Conservation (phyloP, 1,284 basidiomycete species). For the Cutaneotrichosporon cyanovorans region DNA sequence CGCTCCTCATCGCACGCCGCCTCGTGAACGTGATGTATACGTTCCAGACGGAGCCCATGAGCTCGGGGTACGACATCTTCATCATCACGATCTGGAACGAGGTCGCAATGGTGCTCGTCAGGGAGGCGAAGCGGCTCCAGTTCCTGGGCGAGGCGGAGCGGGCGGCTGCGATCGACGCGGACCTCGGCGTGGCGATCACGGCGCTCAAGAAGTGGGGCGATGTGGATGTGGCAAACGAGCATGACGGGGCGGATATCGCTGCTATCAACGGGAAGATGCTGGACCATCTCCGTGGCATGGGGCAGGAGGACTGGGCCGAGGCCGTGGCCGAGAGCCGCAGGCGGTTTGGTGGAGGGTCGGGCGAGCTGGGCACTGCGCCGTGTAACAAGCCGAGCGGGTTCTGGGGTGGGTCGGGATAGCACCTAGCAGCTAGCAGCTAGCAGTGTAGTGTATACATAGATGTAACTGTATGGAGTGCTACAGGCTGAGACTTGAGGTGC, state of each 20-base stretch:
- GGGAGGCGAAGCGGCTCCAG: slow-evolving; percentile 23
- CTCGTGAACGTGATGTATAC: slow-evolving; percentile 24
- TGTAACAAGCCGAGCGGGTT: not conserved
- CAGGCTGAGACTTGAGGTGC: too few species aligned
- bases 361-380: not conserved
- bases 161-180: slow-evolving; percentile 22
- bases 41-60: slow-evolving; percentile 19
- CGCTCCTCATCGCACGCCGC: slow-evolving; percentile 24
- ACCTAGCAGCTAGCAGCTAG: too few species aligned
- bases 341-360: slow-evolving; percentile 13
- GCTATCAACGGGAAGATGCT: slow-evolving; percentile 28
- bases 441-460: too few species aligned
- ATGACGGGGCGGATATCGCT: slow-evolving; percentile 24
- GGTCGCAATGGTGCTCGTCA: slow-evolving; percentile 25
- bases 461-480: too few species aligned
- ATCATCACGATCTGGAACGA: slow-evolving; percentile 29
- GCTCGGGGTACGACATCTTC: slow-evolving; percentile 22
- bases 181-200: slow-evolving; percentile 25
- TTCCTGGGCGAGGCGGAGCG: slow-evolving; percentile 7
- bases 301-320: slow-evolving; percentile 20
- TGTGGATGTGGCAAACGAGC: slow-evolving; percentile 15
- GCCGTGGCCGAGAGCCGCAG: slow-evolving; percentile 18
- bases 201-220: slow-evolving; percentile 24
- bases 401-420: not conserved
- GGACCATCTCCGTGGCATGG: slow-evolving; percentile 19